phyloP scores from a whole-genome alignment of 495 filamentous ascomycete genomes.

The Penicillium paxilli region DNA sequence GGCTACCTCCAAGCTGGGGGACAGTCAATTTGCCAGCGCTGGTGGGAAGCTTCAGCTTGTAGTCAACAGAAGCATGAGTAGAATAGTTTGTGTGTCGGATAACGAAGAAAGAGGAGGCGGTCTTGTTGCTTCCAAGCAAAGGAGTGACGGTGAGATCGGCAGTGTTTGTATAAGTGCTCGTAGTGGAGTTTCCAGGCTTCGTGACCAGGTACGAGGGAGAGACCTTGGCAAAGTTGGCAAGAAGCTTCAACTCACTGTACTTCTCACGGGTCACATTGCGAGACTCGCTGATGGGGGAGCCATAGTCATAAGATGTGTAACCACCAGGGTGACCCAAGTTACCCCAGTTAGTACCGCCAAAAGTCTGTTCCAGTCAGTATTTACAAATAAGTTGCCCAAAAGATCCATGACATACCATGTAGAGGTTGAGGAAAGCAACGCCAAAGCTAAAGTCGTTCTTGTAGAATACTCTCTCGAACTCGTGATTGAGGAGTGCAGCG shows the following conservation, averaged over 20 bases:
- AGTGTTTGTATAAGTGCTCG: constrained; percentile 49
- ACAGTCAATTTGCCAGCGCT: constrained; percentile 60
- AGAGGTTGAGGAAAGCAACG: constrained; percentile 61
- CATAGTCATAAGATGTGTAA: constrained; percentile 77
- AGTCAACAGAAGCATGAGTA: constrained; percentile 52
- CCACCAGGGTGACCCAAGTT: constrained; percentile 72
- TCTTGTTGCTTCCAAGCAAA: constrained; percentile 49
- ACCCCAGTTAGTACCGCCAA: constrained; percentile 83
- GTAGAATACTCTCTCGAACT: constrained; percentile 78
- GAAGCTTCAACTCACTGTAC: constrained; percentile 74
- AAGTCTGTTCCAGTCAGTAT: constrained; percentile 44
- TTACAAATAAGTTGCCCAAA: neutral
- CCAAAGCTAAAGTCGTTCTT: constrained; percentile 74
- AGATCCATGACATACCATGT: constrained; percentile 56
- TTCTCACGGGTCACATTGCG: constrained; percentile 68
- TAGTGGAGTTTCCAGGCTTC: constrained; percentile 49
- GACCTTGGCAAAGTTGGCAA: constrained; percentile 70
- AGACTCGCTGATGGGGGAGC: constrained; percentile 66
- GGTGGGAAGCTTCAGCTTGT: constrained; percentile 62
- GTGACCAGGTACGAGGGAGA: constrained; percentile 65
- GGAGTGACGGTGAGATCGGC: constrained; percentile 57
- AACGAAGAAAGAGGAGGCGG: constrained; percentile 60
- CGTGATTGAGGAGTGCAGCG: constrained; percentile 59
- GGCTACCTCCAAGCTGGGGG: constrained; percentile 60
- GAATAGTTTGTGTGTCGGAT: constrained; percentile 65